phyloP scores from a whole-genome alignment of 129 eudicot species.

The Flaveria bidentis region DNA sequence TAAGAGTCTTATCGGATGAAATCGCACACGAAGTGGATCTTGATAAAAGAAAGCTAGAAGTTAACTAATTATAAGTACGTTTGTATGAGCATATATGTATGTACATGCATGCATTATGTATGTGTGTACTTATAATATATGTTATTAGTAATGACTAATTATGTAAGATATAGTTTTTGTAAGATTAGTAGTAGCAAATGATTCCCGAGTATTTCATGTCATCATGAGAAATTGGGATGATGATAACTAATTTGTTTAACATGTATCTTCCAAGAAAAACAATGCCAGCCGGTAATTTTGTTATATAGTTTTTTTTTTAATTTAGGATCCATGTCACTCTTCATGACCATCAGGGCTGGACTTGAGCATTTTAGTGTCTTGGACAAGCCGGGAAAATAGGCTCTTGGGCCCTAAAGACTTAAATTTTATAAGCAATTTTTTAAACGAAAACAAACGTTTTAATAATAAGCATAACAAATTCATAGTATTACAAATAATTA shows the following conservation, averaged over 20 bases:
- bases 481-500: too few relatives aligned
- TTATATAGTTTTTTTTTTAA: neutral
- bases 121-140: neutral
- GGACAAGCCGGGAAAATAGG: too few relatives aligned
- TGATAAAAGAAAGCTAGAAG: neutral
- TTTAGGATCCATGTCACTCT: neutral
- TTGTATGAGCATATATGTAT: neutral
- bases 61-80: neutral
- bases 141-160: neutral
- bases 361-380: too few relatives aligned
- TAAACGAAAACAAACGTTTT: too few relatives aligned
- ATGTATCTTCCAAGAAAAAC: neutral
- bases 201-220: constrained; percentile 1
- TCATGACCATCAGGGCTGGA: too few relatives aligned
- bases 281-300: neutral
- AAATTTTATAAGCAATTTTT: too few relatives aligned
- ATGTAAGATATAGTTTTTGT: neutral
- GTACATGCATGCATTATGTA: constrained; percentile 2
- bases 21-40: neutral
- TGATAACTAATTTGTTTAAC: constrained; percentile 2
- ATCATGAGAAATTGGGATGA: neutral
- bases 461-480: too few relatives aligned
- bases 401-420: too few relatives aligned
- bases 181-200: neutral
- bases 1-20: neutral